Conservation (phyloP, 2,329 filamentous ascomycete genomes). For the Ophiostoma angusticollis region DNA sequence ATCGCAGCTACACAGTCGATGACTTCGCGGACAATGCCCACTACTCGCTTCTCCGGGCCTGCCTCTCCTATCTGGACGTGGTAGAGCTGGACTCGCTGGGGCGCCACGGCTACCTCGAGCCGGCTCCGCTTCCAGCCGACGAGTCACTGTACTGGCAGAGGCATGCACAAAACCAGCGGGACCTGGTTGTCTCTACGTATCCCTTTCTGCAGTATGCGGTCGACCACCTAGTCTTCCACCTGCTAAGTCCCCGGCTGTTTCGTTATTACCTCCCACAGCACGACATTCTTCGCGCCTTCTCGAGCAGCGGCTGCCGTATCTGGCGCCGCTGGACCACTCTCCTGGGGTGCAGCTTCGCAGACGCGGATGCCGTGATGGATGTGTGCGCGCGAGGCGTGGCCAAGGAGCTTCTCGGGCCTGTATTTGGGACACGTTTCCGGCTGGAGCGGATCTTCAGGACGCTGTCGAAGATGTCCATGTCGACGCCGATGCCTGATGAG, state of each 20-base stretch:
- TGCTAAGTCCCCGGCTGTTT: slow-evolving; percentile 19
- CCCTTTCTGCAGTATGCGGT: slow-evolving; percentile 23
- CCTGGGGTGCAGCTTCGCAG: slow-evolving; percentile 14
- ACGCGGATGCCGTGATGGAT: slow-evolving; percentile 14
- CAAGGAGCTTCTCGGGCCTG: slow-evolving; percentile 16
- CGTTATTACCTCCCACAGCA: slow-evolving; percentile 22
- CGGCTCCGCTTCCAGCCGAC: neutral
- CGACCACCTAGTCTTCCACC: slow-evolving; percentile 21
- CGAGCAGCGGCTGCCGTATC: slow-evolving; percentile 18
- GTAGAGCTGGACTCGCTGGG: slow-evolving; percentile 21
- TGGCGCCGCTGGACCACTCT: slow-evolving; percentile 23
- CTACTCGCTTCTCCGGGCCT: slow-evolving; percentile 20
- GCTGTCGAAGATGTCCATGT: slow-evolving; percentile 13
- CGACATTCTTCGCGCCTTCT: slow-evolving; percentile 16
- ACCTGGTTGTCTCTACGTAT: slow-evolving; percentile 19
- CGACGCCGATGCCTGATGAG: neutral
- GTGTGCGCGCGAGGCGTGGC: slow-evolving; percentile 12
- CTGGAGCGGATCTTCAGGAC: slow-evolving; percentile 21
- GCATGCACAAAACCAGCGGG: slow-evolving; percentile 16
- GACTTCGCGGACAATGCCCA: slow-evolving; percentile 20
- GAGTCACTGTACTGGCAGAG: slow-evolving; percentile 11
- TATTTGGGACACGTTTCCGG: slow-evolving; percentile 19
- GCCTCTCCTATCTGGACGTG: slow-evolving; percentile 23
- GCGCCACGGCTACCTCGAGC: slow-evolving; percentile 6
- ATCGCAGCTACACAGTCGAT: slow-evolving; percentile 8